Conservation (phyloP, 441 rosid species). For the Raphanus hybrid region DNA sequence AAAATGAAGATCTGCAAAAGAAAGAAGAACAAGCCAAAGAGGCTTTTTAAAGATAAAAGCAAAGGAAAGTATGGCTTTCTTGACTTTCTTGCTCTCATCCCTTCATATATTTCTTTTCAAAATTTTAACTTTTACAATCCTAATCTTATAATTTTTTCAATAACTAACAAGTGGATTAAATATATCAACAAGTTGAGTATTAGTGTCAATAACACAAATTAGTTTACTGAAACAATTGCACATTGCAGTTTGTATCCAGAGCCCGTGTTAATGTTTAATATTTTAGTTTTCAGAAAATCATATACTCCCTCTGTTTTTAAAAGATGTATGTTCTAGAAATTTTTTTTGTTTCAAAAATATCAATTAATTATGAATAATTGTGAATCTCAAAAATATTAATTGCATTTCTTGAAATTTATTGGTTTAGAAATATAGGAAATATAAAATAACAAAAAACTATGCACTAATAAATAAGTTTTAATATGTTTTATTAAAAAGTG, state of each 20-base stretch:
- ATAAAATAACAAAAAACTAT: no score
- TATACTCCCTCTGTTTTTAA: no score
- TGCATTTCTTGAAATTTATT: no score
- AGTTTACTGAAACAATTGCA: not conserved
- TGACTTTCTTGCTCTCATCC: slow-evolving; percentile 19
- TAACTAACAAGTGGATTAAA: slow-evolving; percentile 25
- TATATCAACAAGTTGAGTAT: slow-evolving; percentile 13
- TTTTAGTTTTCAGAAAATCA: not conserved
- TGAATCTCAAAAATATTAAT: no score
- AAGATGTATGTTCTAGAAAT: no score
- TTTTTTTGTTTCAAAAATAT: no score
- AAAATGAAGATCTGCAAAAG: not conserved
- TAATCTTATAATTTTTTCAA: not conserved
- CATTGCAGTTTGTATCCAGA: not conserved
- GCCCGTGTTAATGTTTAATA: not conserved
- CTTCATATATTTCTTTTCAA: slow-evolving; percentile 6
- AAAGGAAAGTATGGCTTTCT: slow-evolving; percentile 33
- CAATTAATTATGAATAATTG: no score
- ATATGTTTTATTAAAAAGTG: no score
- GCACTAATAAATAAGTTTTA: no score
- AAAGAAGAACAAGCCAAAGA: slow-evolving; percentile 17
- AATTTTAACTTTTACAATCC: not conserved
- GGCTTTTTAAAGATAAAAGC: slow-evolving; percentile 23
- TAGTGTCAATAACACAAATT: not conserved
- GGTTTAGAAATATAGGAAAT: no score